Base-by-base conservation (phyloP, 495 filamentous ascomycete genomes). In the Aspergillus biplanus region DNA sequence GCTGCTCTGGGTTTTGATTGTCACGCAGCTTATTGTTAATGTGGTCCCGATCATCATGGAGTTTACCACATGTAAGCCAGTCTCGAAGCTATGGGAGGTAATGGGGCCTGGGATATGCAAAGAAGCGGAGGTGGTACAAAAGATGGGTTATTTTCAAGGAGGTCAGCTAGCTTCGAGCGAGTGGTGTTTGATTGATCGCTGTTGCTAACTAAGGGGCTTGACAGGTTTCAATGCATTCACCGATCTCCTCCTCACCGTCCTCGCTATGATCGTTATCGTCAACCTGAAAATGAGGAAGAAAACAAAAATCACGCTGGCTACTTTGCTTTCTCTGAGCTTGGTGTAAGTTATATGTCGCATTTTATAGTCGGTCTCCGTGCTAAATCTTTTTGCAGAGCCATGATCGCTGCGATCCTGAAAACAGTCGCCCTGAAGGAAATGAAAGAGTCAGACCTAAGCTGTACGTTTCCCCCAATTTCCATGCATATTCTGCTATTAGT, bases 71-170 rank as follows among this genome's bases (percentile, higher is more conserved):
- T 49, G 46, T 18, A n/a, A 18, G 15, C 46, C 46, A 49, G 46
- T 18, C 8, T 49, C 46, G 46, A 49, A 49, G 18, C 46, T 49
- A 8, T 49, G 46, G 46, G 16, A 49, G 3, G 16, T 49, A 8
- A 12, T n/a, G 18, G 46, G 16, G 16, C 46, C 12, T n/a, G 46
- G 16, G 7, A 49, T 49, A n/a, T 49, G 46, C 46, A 49, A 49
- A 49, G 15, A 49, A 16, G 12, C 46, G 18, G 13, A n/a, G 12
- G 46, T 49, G 15, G 46, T 49, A n/a, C 46, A 49, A 49, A 12
- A 18, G 46, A 21, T 49, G 15, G 46, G 46, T 21, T 49, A 49
- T 18, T 49, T 49, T 21, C 46, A 49, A 49, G 46, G 46, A 49
- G 46, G 46, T 49, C 0, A 18, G 46, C 6, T 21, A 18, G 6